Conservation (phyloP, 169 alveolate species). For the Plasmodium vivax region DNA sequence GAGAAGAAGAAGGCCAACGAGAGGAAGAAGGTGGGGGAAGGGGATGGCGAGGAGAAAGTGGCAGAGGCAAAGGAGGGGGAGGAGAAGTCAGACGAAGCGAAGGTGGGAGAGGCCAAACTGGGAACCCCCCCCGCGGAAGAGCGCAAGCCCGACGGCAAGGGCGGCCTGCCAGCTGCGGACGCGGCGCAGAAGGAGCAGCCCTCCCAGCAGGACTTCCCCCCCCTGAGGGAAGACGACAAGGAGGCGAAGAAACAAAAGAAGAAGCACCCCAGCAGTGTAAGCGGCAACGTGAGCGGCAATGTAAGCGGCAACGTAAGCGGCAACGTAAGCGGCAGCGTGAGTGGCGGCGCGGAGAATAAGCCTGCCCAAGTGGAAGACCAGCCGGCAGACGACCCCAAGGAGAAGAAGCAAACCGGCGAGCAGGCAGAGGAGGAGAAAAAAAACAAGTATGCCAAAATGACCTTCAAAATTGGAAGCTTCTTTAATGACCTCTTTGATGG, state of each 20-base stretch:
- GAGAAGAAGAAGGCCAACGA: conserved; percentile 20
- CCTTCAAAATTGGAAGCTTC: conserved; percentile 2
- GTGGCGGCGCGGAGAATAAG: neutral
- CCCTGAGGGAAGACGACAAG: neutral
- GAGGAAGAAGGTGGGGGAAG: neutral
- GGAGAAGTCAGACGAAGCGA: neutral
- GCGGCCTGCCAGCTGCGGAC: neutral
- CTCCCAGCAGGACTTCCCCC: neutral
- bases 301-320: neutral
- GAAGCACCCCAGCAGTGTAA: neutral
- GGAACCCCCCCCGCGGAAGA: neutral
- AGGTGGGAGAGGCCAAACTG: neutral
- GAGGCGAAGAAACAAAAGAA: conserved; percentile 13
- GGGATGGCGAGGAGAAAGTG: neutral
- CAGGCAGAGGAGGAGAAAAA: neutral
- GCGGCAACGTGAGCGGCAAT: neutral
- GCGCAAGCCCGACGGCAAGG: neutral
- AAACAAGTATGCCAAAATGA: neutral
- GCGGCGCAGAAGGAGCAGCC: neutral
- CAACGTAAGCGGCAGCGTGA: neutral
- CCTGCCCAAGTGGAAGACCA: neutral
- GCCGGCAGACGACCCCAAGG: neutral
- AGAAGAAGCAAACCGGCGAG: neutral
- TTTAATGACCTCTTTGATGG: conserved; percentile 38
- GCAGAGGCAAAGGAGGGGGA: neutral